These are phyloP conservation scores for Alternaria sp. DNA, from an alignment of 2,329 filamentous ascomycete genomes.

Conservation along the genomic window DNA sequence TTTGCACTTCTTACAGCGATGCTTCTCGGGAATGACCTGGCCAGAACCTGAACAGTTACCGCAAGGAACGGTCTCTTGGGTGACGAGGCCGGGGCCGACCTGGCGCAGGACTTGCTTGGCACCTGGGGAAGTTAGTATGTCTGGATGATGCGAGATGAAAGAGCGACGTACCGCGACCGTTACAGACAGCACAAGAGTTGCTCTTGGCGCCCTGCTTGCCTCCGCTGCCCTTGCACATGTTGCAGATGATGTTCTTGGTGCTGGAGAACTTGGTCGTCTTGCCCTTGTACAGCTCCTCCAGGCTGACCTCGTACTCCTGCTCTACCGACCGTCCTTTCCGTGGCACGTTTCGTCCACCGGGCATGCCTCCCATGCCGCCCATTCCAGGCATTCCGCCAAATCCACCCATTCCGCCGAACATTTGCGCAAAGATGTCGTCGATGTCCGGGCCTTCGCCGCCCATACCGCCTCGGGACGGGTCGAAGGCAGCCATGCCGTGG, in stretches of 20 bases:
- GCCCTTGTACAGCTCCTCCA: constrained; percentile 97
- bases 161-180: constrained; percentile 67
- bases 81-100: constrained; percentile 84
- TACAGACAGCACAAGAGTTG: constrained; percentile 81
- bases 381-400: constrained; percentile 60
- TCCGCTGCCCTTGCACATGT: constrained; percentile 83
- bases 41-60: constrained; percentile 85
- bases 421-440: constrained; percentile 90
- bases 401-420: constrained; percentile 70
- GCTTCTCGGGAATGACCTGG: constrained; percentile 90
- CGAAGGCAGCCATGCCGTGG: constrained; percentile 95
- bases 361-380: constrained; percentile 63
- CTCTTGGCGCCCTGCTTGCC: constrained; percentile 91
- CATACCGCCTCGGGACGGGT: constrained; percentile 69
- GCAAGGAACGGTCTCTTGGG: constrained; percentile 79
- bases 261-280: constrained; percentile 97
- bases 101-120: constrained; percentile 78
- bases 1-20: constrained; percentile 99
- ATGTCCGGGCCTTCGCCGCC: constrained; percentile 73
- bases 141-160: not conserved
- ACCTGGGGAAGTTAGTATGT: constrained; percentile 53
- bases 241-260: constrained; percentile 91
- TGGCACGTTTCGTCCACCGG: constrained; percentile 58
- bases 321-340: constrained; percentile 82
- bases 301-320: constrained; percentile 85